phyloP scores from a whole-genome alignment of 192 early-diverging fungal genomes.

The Linnemannia hyalina region DNA sequence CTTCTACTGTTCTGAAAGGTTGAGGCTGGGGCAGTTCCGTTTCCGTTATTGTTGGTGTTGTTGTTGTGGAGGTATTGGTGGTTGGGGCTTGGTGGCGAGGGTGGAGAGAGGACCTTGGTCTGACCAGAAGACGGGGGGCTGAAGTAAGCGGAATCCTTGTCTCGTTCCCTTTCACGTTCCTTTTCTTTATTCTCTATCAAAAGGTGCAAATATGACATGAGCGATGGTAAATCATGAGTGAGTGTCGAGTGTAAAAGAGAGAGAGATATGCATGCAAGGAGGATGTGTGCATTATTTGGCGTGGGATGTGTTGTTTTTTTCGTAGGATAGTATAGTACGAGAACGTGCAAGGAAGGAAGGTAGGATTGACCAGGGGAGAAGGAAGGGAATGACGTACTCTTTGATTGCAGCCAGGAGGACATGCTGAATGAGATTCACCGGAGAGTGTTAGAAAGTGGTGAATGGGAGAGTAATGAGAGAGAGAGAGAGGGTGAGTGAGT shows the following conservation, averaged over 20 bases:
- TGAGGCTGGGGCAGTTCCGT: not conserved
- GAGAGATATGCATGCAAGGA: not conserved
- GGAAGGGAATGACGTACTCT: conserved; percentile 21
- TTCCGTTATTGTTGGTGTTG: conserved; percentile 10
- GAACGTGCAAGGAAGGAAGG: not conserved
- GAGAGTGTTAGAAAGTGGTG: conserved; percentile 5
- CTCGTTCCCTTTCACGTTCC: conserved; percentile 48
- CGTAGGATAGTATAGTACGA: not conserved
- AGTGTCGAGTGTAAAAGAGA: not conserved
- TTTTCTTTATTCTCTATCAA: conserved; percentile 50
- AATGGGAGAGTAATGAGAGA: not conserved
- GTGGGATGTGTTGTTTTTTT: not conserved
- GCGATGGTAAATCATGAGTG: not conserved
- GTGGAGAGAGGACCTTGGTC: conserved; percentile 18
- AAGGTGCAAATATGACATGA: not conserved
- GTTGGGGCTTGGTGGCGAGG: conserved; percentile 31
- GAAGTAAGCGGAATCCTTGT: conserved; percentile 38
- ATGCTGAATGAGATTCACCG: not conserved
- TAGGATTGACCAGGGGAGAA: not conserved
- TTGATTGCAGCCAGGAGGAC: conserved; percentile 52
- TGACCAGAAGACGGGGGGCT: conserved; percentile 3
- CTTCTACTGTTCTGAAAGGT: not conserved
- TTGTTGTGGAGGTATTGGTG: not conserved
- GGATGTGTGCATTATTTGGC: not conserved
- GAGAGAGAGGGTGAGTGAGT: not conserved